Evolutionary conservation across 2,329 filamentous ascomycete species (phyloP), one percentile per base, ranked within the genome.

Genomic region (Fusarium continuum): DNA sequence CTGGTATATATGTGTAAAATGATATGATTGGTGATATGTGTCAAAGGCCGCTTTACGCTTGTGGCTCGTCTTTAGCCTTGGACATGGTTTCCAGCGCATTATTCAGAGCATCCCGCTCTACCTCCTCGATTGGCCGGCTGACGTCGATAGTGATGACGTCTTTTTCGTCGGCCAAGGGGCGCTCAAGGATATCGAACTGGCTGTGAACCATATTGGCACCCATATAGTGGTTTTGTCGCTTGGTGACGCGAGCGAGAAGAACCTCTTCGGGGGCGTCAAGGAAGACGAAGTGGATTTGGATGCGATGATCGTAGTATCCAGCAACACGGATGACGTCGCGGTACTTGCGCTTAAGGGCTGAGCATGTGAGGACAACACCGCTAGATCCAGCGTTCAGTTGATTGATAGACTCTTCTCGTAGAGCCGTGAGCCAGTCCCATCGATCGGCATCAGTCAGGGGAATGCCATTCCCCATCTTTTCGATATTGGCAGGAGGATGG

Each of bases 331-430:
- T 92, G 62, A 94, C 91, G 71, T 99, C 95, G 69, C 95, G 89
- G 82, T 99, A 99, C 79, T 96, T 97, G 76, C 91, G 91, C 83
- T 98, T 98, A 49, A 99, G 85, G 2, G 94, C 95, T 11, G 92
- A 97, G 83, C 95, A 99, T 48, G 95, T 97, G 59, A 99, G 85
- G 44, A 99, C 91, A n/a, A 97, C 95, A 43, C 92, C 90, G 25
- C 84, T 79, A 16, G 85, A 82, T 31, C 88, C 87, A 43, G 76
- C 77, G 51, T 81, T 78, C 57, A 90, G 80, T 45, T 80, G 80
- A 48, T 78, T 77, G 51, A 88, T 80, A 7, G 87, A 86, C 71
- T 88, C 89, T 65, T 92, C 85, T 63, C 91, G 90, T 13, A 95
- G 83, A 11, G 83, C 82, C 40, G 90, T 91, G 64, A 99, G 88